phyloP scores from a whole-genome alignment of 2,329 filamentous ascomycete species.

The Hortaea werneckii region DNA sequence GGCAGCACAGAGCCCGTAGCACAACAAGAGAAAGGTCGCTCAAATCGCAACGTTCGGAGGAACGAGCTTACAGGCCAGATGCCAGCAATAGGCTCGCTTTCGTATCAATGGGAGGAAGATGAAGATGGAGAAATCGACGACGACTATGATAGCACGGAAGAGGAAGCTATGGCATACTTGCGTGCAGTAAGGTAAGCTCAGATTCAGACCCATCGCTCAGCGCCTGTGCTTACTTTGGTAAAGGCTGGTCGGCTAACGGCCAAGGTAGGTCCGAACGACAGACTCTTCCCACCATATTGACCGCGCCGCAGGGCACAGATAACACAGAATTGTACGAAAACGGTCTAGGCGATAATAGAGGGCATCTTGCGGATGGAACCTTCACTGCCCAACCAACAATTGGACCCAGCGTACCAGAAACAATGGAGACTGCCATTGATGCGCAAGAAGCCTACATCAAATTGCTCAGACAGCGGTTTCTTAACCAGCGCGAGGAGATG shows the following conservation, averaged over 20 bases:
- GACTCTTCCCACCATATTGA: slow-evolving; percentile 16
- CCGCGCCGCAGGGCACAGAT: slow-evolving; percentile 20
- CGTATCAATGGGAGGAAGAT: slow-evolving; percentile 15
- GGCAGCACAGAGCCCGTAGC: not conserved
- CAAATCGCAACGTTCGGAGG: slow-evolving; percentile 1
- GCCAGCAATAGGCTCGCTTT: slow-evolving; percentile 15
- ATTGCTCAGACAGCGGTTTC: slow-evolving; percentile 55
- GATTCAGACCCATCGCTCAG: not conserved
- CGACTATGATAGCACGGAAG: slow-evolving; percentile 11
- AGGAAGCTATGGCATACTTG: slow-evolving; percentile 26
- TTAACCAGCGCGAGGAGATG: slow-evolving; percentile 52
- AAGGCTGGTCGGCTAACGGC: slow-evolving; percentile 11
- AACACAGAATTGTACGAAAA: slow-evolving; percentile 37
- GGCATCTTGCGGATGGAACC: slow-evolving; percentile 68
- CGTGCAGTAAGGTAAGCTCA: slow-evolving; percentile 17
- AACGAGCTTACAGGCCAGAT: slow-evolving; percentile 15
- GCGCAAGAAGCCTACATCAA: slow-evolving; percentile 59
- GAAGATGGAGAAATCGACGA: slow-evolving; percentile 7
- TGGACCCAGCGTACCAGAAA: slow-evolving; percentile 12
- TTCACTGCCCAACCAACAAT: slow-evolving; percentile 54
- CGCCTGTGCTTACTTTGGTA: slow-evolving; percentile 1
- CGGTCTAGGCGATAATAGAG: slow-evolving; percentile 45
- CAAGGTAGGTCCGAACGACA: slow-evolving; percentile 15
- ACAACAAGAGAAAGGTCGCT: not conserved
- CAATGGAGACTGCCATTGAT: slow-evolving; percentile 7